Conservation (phyloP, 345 rosid species). For the Abelmoschus esculentus region DNA sequence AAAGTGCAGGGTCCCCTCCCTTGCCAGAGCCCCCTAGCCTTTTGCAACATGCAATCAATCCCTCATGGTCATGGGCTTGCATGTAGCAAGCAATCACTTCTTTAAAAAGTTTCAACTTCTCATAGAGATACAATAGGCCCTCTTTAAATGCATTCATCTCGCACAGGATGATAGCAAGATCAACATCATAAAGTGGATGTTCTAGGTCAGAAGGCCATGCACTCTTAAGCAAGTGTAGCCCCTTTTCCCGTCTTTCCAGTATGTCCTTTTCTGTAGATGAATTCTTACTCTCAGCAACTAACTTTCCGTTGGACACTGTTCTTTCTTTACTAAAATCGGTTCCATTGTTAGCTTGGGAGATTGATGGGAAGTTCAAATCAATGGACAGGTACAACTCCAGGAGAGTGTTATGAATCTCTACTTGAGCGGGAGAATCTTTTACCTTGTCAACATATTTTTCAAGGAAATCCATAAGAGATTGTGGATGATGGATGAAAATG, state of each 20-base stretch:
- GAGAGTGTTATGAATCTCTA: conserved; percentile 88
- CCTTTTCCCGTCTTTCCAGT: conserved; percentile 62
- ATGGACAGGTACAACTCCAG: conserved; percentile 83
- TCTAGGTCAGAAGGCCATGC: conserved; percentile 85
- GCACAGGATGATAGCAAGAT: conserved; percentile 90
- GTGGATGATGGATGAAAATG: conserved; percentile 79
- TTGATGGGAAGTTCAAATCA: conserved; percentile 81
- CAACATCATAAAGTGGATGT: conserved; percentile 92
- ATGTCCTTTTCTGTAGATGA: conserved; percentile 31
- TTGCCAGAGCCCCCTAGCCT: conserved; percentile 83
- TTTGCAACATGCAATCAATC: conserved; percentile 93
- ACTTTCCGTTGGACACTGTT: conserved; percentile 40
- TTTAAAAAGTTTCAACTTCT: conserved; percentile 91
- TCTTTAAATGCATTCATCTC: conserved; percentile 88
- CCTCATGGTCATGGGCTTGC: conserved; percentile 94
- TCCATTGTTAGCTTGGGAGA: conserved; percentile 50
- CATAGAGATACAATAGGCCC: conserved; percentile 82
- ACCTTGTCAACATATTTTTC: conserved; percentile 74
- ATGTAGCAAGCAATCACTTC: conserved; percentile 97
- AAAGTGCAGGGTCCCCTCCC: conserved; percentile 93
- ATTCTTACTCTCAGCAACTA: conserved; percentile 28
- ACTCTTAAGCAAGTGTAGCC: conserved; percentile 58
- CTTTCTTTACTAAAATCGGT: conserved; percentile 37
- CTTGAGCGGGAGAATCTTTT: conserved; percentile 97
- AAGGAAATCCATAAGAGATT: conserved; percentile 79